Evolutionary conservation across 495 filamentous ascomycete genomes (phyloP), one percentile per base, ranked within the genome.

Genomic region (Pseudevernia furfuracea): DNA sequence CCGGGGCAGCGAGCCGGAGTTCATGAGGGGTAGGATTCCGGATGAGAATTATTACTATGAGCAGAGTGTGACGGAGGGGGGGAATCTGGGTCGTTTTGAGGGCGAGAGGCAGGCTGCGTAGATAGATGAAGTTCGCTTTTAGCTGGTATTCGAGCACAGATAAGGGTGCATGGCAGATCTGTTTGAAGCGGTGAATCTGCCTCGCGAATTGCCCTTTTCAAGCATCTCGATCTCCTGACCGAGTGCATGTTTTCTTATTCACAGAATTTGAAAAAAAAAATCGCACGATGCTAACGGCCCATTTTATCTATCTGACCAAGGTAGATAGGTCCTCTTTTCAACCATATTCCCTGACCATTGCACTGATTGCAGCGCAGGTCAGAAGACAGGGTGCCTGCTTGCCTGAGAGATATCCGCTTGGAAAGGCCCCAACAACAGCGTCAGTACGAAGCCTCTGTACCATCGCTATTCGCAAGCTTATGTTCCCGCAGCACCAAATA

Each of bases 21-120:
- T 89, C 79, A 83, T 97, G 82, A 85, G 92, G 68, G 94, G 94
- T 64, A 82, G 94, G 65, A 92, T 87, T 59, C 83, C 88, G 64
- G 94, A 98, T 75, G 94, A 98, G 86, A 91, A 88, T 77, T 93
- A 86, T 78, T 96, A 96, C 82, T 96, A 89, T 76, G 81, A 80
- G 71, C 67, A 72, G 66, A 67, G 69, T 67, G 67, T 71, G 64
- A 61, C 66, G 62, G 70, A 67, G 59, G 68, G 65, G 64, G 60
- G 43, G 48, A 61, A 62, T 52, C 37, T 62, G 64, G 67, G 44
- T 8, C 55, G 49, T 23, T 64, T 34, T 46, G 61, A 58, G 53
- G 38, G 52, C 10, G 61, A 64, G 61, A 58, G 61, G 61, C 39
- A 55, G 34, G 44, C 57, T 53, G 52, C 37, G 49, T 64, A 57